Percentiles rank a stretch among this genome's conserved stretches.
Conservation (phyloP, 768 basidiomycete species). For the Leccinum broughii region DNA sequence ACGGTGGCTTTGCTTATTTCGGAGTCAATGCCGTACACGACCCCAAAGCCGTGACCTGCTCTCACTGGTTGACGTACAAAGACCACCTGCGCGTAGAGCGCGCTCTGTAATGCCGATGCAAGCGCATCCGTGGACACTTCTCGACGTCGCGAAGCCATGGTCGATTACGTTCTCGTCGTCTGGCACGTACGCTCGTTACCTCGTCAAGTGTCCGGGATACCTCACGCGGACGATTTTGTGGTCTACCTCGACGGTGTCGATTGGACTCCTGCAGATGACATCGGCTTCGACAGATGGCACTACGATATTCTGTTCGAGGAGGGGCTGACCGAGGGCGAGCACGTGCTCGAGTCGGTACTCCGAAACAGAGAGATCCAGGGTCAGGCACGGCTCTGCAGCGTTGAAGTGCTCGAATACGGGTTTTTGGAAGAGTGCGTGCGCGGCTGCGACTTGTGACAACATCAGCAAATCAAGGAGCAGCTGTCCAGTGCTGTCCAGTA, state of each 20-base stretch:
- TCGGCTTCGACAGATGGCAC: constrained; percentile 75
- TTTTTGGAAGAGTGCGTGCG: constrained; percentile 54
- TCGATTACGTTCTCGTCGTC: constrained; percentile 59
- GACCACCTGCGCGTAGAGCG: constrained; percentile 47
- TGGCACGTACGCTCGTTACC: constrained; percentile 58
- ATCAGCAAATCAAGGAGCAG: no score
- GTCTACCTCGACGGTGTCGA: constrained; percentile 63
- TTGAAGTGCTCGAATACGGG: constrained; percentile 74
- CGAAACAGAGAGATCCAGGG: constrained; percentile 48
- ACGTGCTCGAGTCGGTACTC: constrained; percentile 60
- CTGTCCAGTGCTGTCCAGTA: no score
- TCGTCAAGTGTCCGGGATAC: constrained; percentile 69
- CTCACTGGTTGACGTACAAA: constrained; percentile 61
- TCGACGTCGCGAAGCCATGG: constrained; percentile 63
- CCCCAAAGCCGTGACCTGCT: constrained; percentile 54
- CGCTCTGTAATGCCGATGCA: constrained; percentile 77
- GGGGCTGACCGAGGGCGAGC: constrained; percentile 48
- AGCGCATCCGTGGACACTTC: constrained; percentile 71
- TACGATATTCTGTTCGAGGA: constrained; percentile 56
- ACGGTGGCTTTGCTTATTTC: constrained; percentile 73
- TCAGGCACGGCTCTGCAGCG: constrained; percentile 70
- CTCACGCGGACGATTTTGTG: constrained; percentile 51
- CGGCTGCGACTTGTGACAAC: no score
- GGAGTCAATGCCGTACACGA: constrained; percentile 63
- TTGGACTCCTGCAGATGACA: constrained; percentile 51